Evolutionary conservation across 306 rosid genomes (phyloP).

Genomic region (Fagus crenata): DNA sequence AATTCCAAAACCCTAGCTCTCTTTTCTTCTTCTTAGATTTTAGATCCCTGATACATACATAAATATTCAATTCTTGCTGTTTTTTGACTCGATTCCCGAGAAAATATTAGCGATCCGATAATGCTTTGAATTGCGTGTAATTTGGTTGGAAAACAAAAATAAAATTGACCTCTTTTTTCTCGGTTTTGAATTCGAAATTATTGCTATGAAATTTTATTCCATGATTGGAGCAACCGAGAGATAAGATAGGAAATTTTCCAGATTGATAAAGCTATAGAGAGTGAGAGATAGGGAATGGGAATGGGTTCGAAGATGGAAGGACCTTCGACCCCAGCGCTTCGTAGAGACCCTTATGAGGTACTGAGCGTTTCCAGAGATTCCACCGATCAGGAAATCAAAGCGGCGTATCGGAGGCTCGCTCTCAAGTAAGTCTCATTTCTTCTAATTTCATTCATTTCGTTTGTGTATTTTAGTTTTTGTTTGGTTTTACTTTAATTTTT

Average conservation of each 20-base stretch:
- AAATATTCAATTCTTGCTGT: constrained; percentile 1
- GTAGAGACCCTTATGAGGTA: constrained; percentile 97
- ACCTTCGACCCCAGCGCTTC: constrained; percentile 67
- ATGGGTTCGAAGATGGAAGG: constrained; percentile 82
- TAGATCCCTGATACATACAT: constrained; percentile 36
- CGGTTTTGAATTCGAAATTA: constrained; percentile 8
- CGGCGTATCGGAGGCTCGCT: constrained; percentile 93
- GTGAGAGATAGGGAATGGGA: constrained; percentile 34
- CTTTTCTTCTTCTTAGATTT: constrained; percentile 6
- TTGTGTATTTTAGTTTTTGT: not conserved
- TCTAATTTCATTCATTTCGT: not conserved
- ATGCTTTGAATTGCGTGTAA: constrained; percentile 46
- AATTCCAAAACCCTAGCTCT: constrained; percentile 48
- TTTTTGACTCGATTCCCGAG: constrained; percentile 38
- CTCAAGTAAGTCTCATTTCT: constrained; percentile 63
- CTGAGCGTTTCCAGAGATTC: constrained; percentile 70
- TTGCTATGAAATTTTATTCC: constrained; percentile 19
- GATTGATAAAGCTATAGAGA: constrained; percentile 1
- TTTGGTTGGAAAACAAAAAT: not conserved
- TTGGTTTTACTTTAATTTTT: constrained; percentile 8
- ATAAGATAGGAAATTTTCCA: constrained; percentile 13
- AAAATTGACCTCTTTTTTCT: constrained; percentile 7
- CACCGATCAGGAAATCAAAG: constrained; percentile 86
- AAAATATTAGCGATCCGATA: constrained; percentile 49
- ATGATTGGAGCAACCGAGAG: constrained; percentile 33